phyloP scores from a whole-genome alignment of 1,139 yeast species.

The Yamadazyma membranifaciens region DNA sequence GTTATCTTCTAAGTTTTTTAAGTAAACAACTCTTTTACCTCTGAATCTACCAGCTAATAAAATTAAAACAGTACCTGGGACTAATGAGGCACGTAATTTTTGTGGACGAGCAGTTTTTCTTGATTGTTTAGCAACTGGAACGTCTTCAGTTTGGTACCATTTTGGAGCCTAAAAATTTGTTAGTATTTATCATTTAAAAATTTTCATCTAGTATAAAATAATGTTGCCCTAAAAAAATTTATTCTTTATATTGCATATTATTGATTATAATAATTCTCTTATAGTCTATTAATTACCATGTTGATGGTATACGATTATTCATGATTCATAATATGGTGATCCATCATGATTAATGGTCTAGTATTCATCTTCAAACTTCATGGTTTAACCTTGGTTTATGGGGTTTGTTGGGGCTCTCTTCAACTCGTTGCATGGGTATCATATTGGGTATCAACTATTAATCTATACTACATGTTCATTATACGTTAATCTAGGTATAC shows the following conservation, averaged over 20 bases:
- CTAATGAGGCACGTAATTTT: conserved; percentile 94
- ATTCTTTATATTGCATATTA: no score
- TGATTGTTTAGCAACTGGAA: conserved; percentile 78
- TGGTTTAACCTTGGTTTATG: no score
- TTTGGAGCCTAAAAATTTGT: conserved; percentile 69
- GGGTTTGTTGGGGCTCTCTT: no score
- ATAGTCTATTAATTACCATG: no score
- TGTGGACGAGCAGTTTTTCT: conserved; percentile 95
- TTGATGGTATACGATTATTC: no score
- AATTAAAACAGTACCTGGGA: conserved; percentile 98
- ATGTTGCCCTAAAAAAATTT: no score
- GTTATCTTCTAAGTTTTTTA: conserved; percentile 98
- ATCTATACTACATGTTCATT: not conserved
- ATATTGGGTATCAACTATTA: not conserved
- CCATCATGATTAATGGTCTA: no score
- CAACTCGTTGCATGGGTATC: not conserved
- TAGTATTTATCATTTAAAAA: conserved; percentile 26
- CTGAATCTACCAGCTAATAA: conserved; percentile 99
- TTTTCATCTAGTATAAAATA: not conserved
- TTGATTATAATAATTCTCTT: no score
- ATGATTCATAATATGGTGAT: no score
- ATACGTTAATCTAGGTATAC: conserved; percentile 5
- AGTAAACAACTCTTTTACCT: conserved; percentile 99
- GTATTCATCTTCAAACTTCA: not conserved
- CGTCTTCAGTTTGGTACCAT: conserved; percentile 96